Evolutionary conservation across 163 green algal species (phyloP).

Genomic region (Smithsoniella earleae): DNA sequence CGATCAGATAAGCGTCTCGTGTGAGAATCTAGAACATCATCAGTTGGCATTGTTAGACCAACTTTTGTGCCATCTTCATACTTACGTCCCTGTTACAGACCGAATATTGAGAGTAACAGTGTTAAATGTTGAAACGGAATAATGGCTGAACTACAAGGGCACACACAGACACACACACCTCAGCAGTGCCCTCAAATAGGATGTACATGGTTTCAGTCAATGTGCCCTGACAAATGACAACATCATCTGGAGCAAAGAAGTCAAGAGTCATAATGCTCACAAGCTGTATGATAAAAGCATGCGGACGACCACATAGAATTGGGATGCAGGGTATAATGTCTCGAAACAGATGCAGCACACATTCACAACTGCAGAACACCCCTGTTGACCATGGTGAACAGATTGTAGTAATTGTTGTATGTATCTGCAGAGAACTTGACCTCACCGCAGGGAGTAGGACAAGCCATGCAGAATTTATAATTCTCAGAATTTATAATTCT

Average conservation of each 20-base stretch:
- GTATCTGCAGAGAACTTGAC: too few relatives aligned
- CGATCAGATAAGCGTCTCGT: too few relatives aligned
- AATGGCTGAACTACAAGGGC: background rate
- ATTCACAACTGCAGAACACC: constrained; percentile 19
- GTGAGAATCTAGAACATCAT: too few relatives aligned
- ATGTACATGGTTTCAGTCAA: constrained; percentile 8
- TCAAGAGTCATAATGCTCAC: constrained; percentile 9
- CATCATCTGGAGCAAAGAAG: constrained; percentile 5
- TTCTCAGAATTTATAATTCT: too few relatives aligned
- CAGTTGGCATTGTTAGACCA: background rate
- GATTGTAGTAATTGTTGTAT: too few relatives aligned
- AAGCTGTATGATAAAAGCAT: constrained; percentile 8
- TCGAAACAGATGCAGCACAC: constrained; percentile 11
- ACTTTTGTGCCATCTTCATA: background rate
- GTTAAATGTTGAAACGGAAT: background rate
- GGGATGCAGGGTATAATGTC: background rate
- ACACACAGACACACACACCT: background rate
- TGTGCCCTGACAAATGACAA: background rate
- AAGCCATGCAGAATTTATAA: too few relatives aligned
- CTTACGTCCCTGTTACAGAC: background rate
- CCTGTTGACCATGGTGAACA: too few relatives aligned
- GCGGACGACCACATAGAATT: background rate
- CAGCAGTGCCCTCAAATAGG: background rate
- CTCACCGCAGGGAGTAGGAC: too few relatives aligned
- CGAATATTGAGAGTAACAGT: background rate